Evolutionary conservation across 2,329 filamentous ascomycete genomes (phyloP), one percentile per base, ranked within the genome.

Genomic region (Sclerotinia glacialis): DNA sequence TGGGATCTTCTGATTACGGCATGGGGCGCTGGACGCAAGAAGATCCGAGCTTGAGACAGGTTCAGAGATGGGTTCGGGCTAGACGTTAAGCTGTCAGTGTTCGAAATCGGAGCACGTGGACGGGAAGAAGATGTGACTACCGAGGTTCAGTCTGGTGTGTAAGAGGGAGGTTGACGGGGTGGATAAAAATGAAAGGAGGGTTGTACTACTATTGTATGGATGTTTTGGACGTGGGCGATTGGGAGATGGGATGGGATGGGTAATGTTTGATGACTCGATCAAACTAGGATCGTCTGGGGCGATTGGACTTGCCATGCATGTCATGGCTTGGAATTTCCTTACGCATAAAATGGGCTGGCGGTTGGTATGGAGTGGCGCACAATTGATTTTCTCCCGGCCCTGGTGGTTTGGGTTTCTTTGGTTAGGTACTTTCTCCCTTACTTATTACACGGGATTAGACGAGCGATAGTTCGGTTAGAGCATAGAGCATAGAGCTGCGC

Each of bases 11-110:
- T 26, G 86, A 89, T 73, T 77, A 82, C 34, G 74, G 76, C 65
- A 81, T 84, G 77, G 84, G 84, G 73, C 84, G 85, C 78, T 89
- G 86, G 86, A 86, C 82, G 72, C 80, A 78, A 69, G 86, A 89
- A 73, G 86, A 89, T 73, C 86, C 86, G 2, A 84, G 82, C 70
- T 77, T 87, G 63, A 79, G 83, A 64, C 78, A 81, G 59, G 82
- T 88, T 67, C 81, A 84, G 74, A 82, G 84, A 76, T 89, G 86
- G 86, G 76, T 88, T 63, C 80, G 82, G 66, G 79, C 79, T 47
- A 72, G 74, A 65, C 72, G 70, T 55, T 75, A 67, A 72, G 42
- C 28, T n/a, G 28, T 49, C 28, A 37, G 44, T 16, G 44, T 37
- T 37, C 26, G 44, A 28, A 23, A 34, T 60, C 0, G 28, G 47